phyloP scores from a whole-genome alignment of 1,284 basidiomycete genomes.

The Fomitiporia mediterranea region DNA sequence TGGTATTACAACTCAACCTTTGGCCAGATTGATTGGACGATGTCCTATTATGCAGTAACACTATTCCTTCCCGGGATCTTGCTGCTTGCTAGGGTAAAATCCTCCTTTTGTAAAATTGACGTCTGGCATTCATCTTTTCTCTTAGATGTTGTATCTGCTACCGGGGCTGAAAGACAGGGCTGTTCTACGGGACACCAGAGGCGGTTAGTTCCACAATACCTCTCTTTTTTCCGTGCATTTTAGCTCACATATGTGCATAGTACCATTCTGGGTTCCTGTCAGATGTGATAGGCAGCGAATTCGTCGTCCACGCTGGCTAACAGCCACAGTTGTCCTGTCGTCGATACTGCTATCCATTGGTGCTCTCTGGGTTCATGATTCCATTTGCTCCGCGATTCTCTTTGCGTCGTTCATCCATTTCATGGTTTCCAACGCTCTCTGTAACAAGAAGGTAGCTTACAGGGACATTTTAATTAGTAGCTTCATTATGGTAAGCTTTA shows the following conservation, averaged over 20 bases:
- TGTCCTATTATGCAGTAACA: constrained; percentile 1
- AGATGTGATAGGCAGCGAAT: background rate
- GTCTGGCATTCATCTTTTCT: background rate
- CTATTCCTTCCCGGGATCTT: background rate
- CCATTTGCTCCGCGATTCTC: constrained; percentile 1
- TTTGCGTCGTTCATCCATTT: constrained; percentile 9
- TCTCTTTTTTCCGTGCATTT: background rate
- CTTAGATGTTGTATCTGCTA: background rate
- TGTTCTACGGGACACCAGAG: background rate
- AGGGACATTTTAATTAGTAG: background rate
- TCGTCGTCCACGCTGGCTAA: background rate
- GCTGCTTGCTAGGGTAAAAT: constrained; percentile 2
- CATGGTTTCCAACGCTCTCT: background rate
- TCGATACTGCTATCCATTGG: background rate
- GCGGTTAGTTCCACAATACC: background rate
- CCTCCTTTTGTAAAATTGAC: background rate
- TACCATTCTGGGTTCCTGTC: background rate
- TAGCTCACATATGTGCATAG: background rate
- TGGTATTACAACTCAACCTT: background rate
- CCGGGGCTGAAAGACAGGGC: background rate
- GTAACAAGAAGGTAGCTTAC: background rate
- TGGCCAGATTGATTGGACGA: background rate
- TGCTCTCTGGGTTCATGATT: background rate
- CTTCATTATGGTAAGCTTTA: background rate
- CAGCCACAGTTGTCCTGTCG: background rate